Conservation (phyloP, 257 asterid species). For the Scutellaria minor region DNA sequence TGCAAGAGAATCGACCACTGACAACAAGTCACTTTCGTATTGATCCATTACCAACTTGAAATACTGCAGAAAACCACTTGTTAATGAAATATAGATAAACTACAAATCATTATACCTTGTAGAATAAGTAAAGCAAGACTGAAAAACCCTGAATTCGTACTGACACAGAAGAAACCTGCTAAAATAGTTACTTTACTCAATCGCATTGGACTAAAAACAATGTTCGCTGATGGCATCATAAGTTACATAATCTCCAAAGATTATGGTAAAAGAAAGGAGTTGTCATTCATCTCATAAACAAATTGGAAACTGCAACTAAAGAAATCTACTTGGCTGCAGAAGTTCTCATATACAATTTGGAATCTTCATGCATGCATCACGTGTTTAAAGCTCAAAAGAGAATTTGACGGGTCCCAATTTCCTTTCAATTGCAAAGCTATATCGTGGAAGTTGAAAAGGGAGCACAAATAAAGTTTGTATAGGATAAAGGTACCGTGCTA, state of each 20-base stretch:
- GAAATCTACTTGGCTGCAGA: constrained; percentile 1
- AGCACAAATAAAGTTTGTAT: not conserved
- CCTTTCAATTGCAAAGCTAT: not conserved
- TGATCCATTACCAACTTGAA: constrained; percentile 58
- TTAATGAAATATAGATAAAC: constrained; percentile 25
- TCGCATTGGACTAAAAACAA: not conserved
- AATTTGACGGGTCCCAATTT: constrained; percentile 1
- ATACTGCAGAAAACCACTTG: constrained; percentile 49
- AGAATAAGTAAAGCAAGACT: not conserved
- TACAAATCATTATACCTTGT: not conserved
- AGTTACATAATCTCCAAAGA: not conserved
- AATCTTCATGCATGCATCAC: constrained; percentile 18
- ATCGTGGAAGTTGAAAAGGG: not conserved
- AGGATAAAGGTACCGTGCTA: not conserved
- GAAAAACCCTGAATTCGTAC: not conserved
- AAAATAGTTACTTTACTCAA: not conserved
- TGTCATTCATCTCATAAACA: not conserved
- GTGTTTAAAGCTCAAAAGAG: constrained; percentile 17
- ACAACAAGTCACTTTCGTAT: constrained; percentile 53
- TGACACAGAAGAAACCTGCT: constrained; percentile 3
- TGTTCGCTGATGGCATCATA: not conserved
- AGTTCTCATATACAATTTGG: constrained; percentile 3
- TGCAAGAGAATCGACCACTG: constrained; percentile 60
- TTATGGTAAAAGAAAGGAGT: not conserved
- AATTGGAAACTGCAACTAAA: constrained; percentile 1